These are phyloP conservation scores for Vanrija sp. DNA, from an alignment of 1,284 basidiomycete species.

Conservation along the genomic window DNA sequence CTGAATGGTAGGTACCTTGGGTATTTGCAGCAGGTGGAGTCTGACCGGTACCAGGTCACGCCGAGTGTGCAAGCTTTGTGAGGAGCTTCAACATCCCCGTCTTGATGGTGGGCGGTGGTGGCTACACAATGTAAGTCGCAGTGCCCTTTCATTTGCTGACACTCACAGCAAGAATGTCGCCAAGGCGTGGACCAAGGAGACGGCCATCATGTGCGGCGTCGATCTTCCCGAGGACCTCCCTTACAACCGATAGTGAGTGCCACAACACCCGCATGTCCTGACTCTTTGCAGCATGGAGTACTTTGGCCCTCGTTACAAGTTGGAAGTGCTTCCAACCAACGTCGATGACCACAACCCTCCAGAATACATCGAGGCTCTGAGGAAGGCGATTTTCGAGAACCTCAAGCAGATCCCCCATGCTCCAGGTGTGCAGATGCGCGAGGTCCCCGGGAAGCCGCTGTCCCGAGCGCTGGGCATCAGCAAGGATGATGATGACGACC, in stretches of 20 bases:
- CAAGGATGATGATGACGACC: constrained; percentile 41
- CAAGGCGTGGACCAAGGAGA: constrained; percentile 94
- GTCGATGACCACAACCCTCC: constrained; percentile 90
- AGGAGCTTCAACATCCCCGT: constrained; percentile 80
- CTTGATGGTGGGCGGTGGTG: constrained; percentile 90
- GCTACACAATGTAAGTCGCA: constrained; percentile 65
- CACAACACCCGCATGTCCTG: background rate
- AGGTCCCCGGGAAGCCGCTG: constrained; percentile 59
- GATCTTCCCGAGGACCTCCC: constrained; percentile 82
- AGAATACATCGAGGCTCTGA: constrained; percentile 77
- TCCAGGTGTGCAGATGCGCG: constrained; percentile 83
- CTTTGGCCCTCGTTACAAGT: constrained; percentile 91
- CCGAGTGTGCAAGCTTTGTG: constrained; percentile 83
- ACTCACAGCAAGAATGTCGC: constrained; percentile 73
- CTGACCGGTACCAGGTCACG: constrained; percentile 57
- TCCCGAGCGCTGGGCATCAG: constrained; percentile 40
- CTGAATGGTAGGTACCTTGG: constrained; percentile 63
- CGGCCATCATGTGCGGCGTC: constrained; percentile 83
- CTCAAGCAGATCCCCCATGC: constrained; percentile 72
- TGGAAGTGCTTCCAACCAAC: constrained; percentile 87
- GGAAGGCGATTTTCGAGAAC: constrained; percentile 69
- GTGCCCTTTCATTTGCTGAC: constrained; percentile 45
- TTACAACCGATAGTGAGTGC: constrained; percentile 74
- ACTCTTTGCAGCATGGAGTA: constrained; percentile 67
- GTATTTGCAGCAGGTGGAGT: constrained; percentile 8